Base-by-base conservation (phyloP, 2,329 filamentous ascomycete species). In the Zelopaecilomyces penicillatus region DNA sequence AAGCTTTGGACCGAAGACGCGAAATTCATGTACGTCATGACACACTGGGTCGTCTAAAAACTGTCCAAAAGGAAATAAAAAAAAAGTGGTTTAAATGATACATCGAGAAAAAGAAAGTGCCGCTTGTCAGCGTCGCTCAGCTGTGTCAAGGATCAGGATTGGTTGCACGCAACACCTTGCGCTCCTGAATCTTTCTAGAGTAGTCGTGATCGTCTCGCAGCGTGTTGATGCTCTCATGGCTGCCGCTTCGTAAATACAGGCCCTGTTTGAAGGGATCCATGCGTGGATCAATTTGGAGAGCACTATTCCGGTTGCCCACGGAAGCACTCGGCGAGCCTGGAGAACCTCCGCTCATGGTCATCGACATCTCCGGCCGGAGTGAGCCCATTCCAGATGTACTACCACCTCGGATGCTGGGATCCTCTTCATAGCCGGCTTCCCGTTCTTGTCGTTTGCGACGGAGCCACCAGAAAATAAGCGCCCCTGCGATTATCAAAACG, bases 121-220 rank as follows among this genome's bases (percentile, higher is more conserved):
- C 10, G 27, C 7, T 26, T 32, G 28, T 12, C 27, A 8, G 26
- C 11, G 26, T 19, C 19, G 31, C 27, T 37, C 29, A 48, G 19
- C 28, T 28, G 3, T 46, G 39, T 33, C 55, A 62, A 1, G 75
- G 75, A 52, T 83, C 78, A 4, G 80, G 78, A 54, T 83, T 83
- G 30, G 69, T 78, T 6, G 78, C 78, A 51, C 79, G 70, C n/a
- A 83, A 66, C 6, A 82, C 76, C 54, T 74, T 67, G 7, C 73
- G 70, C 37, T 71, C 65, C 41, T 74, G 74, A 10, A 83, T 78
- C 52, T 71, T 68, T 50, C 80, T 68, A 34, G 79, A 82, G 56
- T 83, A 83, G 52, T 83, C 80, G 47, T 80, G 77, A 49, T 83
- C 77, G 56, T 83, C 80, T 45, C 75, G 75, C 5, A 83, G 63